Conservation (phyloP, 2,329 filamentous ascomycete species). For the Diplodia mutila region DNA sequence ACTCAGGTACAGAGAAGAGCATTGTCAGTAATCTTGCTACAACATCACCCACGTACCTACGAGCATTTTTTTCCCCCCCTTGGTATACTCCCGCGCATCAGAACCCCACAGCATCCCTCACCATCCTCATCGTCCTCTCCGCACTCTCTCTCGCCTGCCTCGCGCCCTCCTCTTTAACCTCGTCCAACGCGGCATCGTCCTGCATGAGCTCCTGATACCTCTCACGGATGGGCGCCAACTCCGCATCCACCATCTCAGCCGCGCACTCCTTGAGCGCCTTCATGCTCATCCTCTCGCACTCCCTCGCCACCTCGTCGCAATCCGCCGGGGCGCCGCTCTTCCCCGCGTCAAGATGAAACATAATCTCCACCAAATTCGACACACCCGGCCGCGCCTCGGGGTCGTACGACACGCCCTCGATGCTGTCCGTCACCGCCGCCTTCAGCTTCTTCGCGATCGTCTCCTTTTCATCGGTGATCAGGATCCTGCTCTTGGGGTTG, state of each 20-base stretch:
- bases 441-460: conserved; percentile 72
- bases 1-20: not conserved
- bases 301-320: conserved; percentile 52
- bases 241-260: conserved; percentile 59
- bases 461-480: conserved; percentile 72
- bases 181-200: conserved; percentile 56
- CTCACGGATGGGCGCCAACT: conserved; percentile 60
- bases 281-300: conserved; percentile 53
- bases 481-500: conserved; percentile 73
- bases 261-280: conserved; percentile 67
- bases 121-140: conserved; percentile 49
- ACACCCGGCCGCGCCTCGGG: conserved; percentile 73
- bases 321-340: conserved; percentile 38
- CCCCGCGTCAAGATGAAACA: conserved; percentile 67
- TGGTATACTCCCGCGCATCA: not conserved
- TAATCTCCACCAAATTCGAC: conserved; percentile 80
- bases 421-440: conserved; percentile 75
- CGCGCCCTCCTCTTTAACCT: conserved; percentile 63
- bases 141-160: conserved; percentile 66
- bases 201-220: conserved; percentile 59
- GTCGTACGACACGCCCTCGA: conserved; percentile 72
- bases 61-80: not conserved
- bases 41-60: not conserved
- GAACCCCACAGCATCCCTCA: conserved; percentile 19
- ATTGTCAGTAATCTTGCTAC: not conserved